Base-by-base conservation (phyloP, 139 green algal species). In the Chlorella sorokiniana region DNA sequence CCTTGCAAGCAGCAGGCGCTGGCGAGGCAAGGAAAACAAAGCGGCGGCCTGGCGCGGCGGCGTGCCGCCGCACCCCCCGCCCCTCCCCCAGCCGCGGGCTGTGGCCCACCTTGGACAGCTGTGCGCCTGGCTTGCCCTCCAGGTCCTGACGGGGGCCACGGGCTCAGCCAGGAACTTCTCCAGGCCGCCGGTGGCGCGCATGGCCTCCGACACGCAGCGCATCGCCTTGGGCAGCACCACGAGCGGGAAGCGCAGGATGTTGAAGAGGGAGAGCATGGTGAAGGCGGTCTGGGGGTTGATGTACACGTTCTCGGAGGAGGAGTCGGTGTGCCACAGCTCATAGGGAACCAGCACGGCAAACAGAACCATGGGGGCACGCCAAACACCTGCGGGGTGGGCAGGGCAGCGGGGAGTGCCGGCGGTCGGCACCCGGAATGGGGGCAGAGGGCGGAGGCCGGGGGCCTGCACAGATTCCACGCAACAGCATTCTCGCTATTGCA, bases 201-300 rank as follows among this genome's bases (percentile, higher is more conserved):
- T 69, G 18, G 86, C 89, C 81, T 91, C 88, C 31, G 69, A 27
- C 86, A 93, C 38, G 84, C 59, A 59, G 84, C 86, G 85, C 76
- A 94, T 82, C 1, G 89, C 89, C 86, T 93, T 94, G 73, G 92
- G 92, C 70, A 95, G 89, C 88, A 95, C 89, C 51, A 95, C 88
- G 20, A 96, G 81, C 3, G 93, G 93, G 84, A 95, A 94, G 79
- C 92, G 89, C 76, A 96, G 81, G 42, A 94, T 90, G 85, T 94
- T 94, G 86, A 96, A 95, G 29, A 96, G 91, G 33, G 93, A 91
- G 4, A 96, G 83, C 18, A 90, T 91, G 64, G 91, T 91, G 90
- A 95, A 94, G 65, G 89, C 91, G 42, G 92, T 90, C 51, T 67
- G 41, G 41, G 61, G 41, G 16, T 42, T 82, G 77, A 82, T 65